A percentile compares a stretch with the other conserved stretches of the same genome.
Conservation (phyloP, 2,329 filamentous ascomycete species). For the Fusarium nodosum region DNA sequence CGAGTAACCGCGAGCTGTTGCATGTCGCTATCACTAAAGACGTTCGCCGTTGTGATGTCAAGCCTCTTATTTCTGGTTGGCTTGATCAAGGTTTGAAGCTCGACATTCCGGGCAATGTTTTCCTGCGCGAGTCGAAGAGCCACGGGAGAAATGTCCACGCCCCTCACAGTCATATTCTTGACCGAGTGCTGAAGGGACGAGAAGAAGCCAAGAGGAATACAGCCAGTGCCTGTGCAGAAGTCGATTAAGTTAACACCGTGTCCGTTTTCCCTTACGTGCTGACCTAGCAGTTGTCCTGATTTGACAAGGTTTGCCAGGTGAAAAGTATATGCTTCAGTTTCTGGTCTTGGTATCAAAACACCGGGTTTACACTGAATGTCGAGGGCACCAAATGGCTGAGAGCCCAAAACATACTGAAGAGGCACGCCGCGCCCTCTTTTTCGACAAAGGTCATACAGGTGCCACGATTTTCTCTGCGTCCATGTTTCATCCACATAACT, state of each 20-base stretch:
- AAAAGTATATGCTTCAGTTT: constrained; percentile 78
- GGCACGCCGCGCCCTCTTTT: constrained; percentile 75
- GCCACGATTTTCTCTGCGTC: constrained; percentile 27
- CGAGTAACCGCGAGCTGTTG: constrained; percentile 36
- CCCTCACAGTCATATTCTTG: constrained; percentile 66
- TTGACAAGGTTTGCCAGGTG: constrained; percentile 65
- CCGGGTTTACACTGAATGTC: constrained; percentile 82
- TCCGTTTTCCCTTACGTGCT: constrained; percentile 11
- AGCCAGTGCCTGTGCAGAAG: constrained; percentile 91
- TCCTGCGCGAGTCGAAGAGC: constrained; percentile 75
- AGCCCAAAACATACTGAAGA: constrained; percentile 89
- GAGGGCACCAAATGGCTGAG: constrained; percentile 87
- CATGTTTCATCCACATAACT: constrained; percentile 64
- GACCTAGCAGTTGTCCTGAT: constrained; percentile 30
- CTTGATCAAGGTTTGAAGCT: constrained; percentile 44
- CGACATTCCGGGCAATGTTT: constrained; percentile 71
- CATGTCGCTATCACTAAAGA: constrained; percentile 62
- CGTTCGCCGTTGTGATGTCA: constrained; percentile 62
- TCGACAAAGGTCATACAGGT: constrained; percentile 60
- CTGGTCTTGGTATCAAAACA: constrained; percentile 87
- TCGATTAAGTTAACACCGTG: constrained; percentile 76
- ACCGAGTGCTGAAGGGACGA: constrained; percentile 66
- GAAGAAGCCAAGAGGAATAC: constrained; percentile 84
- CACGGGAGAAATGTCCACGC: constrained; percentile 77
- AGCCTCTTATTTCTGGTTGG: constrained; percentile 51